Evolutionary conservation across 345 rosid genomes (phyloP), one percentile per base, ranked within the genome.

Genomic region (Dimocarpus longan): DNA sequence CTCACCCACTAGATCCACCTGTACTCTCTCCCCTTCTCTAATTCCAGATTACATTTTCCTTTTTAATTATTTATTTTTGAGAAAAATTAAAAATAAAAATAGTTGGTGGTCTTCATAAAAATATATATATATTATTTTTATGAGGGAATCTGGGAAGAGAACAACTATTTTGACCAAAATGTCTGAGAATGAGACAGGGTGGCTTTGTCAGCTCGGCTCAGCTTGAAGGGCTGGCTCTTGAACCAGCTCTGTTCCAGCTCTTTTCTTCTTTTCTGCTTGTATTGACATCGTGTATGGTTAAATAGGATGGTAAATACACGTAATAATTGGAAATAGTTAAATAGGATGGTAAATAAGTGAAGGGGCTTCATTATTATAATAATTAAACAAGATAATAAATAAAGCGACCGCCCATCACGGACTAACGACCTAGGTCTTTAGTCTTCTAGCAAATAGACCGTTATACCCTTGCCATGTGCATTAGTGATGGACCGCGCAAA

Each of bases 1-100:
- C 44, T 52, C 77, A 19, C 79, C 28, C 66, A 54, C 75, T 39
- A 59, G 66, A 80, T 77, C 80, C 81, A 66, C 78, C 76, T 78
- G 78, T 52, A 54, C 42, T 22, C 66, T 63, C 72, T 68, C 28
- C 37, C 24, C 70, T 8, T 68, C 81, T 70, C 77, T 66, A n/a
- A 50, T 22, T 71, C 66, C 28, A 42, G 42, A 71, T 79, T 57
- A 59, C n/a, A 50, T 57, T 73, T 65, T 5, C 8, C 8, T 24
- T 9, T 26, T 26, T 50, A 7, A 46, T 22, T 48, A 10, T 28
- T 66, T 5, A 21, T 5, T 43, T 3, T 46, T 10, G 21, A 0
- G 5, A 5, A 13, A 39, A 73, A 52, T 10, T 1, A 32, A 32
- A 32, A 32, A 32, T 24, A 7, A 2, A 70, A 48, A 70, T 24